Percentiles rank a stretch among this genome's conserved stretches.
phyloP scores from a whole-genome alignment of 2,329 filamentous ascomycete genomes.

The Hyphodiscus sp. region DNA sequence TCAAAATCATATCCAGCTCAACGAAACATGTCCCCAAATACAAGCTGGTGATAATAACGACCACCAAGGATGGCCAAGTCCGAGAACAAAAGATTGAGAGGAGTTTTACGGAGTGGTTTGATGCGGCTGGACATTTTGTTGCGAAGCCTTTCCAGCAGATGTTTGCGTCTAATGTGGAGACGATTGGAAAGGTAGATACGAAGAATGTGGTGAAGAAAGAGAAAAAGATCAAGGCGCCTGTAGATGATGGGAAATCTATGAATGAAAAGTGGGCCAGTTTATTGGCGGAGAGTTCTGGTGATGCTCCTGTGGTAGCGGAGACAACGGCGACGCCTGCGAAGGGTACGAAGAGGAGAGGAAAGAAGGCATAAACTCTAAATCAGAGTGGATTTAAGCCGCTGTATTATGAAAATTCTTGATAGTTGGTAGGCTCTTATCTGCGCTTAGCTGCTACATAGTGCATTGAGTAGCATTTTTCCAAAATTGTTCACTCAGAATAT shows the following conservation, averaged over 20 bases:
- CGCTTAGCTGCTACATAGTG: too few species aligned
- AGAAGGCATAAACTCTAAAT: slow-evolving; percentile 19
- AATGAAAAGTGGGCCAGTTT: slow-evolving; percentile 28
- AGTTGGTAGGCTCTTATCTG: too few species aligned
- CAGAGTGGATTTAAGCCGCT: too few species aligned
- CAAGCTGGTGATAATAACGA: slow-evolving; percentile 56
- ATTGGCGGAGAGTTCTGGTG: slow-evolving; percentile 25
- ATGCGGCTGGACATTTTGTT: slow-evolving; percentile 64
- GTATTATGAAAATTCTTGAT: too few species aligned
- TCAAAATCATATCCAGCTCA: slow-evolving; percentile 64
- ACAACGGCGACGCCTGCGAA: slow-evolving; percentile 13
- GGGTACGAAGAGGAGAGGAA: slow-evolving; percentile 23
- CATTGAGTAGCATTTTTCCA: too few species aligned
- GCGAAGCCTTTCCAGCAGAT: slow-evolving; percentile 72
- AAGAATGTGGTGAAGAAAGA: slow-evolving; percentile 40
- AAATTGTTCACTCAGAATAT: too few species aligned
- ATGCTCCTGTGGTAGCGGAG: slow-evolving; percentile 10
- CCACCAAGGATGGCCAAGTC: slow-evolving; percentile 8
- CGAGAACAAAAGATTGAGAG: slow-evolving; percentile 45
- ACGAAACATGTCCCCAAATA: slow-evolving; percentile 81
- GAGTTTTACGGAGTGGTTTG: slow-evolving; percentile 72
- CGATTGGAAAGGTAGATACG: slow-evolving; percentile 60
- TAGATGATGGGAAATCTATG: slow-evolving; percentile 18
- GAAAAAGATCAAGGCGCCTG: slow-evolving; percentile 10
- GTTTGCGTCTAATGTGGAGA: slow-evolving; percentile 60